Percentiles rank a stretch among this genome's conserved stretches.
Evolutionary conservation across 176 grass and related monocot genomes (phyloP).

Genomic region (Oryza officinalis): DNA sequence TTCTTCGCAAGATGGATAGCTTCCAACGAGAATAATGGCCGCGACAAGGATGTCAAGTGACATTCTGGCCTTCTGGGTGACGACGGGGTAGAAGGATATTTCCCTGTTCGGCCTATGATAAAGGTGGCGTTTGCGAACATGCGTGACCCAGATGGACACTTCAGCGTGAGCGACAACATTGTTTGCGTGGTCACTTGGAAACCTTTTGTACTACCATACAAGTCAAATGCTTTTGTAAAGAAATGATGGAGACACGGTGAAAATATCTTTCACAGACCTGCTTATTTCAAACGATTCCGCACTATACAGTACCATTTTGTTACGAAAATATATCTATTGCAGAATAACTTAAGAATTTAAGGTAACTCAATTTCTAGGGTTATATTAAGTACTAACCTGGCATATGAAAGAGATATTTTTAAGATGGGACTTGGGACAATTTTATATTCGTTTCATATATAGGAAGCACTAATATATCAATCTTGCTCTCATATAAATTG

Average conservation of each 20-base stretch:
- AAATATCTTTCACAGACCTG: background rate
- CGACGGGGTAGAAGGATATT: slow-evolving; percentile 6
- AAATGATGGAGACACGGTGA: background rate
- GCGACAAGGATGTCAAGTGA: background rate
- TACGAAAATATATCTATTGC: no score
- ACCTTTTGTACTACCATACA: background rate
- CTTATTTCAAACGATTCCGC: background rate
- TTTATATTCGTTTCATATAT: no score
- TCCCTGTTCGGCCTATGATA: background rate
- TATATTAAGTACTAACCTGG: no score
- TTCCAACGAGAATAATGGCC: background rate
- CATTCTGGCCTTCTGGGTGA: background rate
- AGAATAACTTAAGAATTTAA: no score
- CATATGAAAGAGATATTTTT: no score
- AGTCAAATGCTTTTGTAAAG: background rate
- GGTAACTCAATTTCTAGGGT: no score
- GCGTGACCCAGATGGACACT: background rate
- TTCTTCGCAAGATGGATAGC: background rate
- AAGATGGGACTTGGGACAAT: no score
- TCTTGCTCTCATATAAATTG: no score
- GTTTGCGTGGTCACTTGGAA: background rate
- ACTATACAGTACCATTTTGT: no score
- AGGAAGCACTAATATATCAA: no score
- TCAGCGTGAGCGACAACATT: background rate
- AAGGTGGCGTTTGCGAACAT: background rate